Evolutionary conservation across 108 stramenopile genomes (phyloP), one percentile per base, ranked within the genome.

Genomic region (Nitzschia putrida): DNA sequence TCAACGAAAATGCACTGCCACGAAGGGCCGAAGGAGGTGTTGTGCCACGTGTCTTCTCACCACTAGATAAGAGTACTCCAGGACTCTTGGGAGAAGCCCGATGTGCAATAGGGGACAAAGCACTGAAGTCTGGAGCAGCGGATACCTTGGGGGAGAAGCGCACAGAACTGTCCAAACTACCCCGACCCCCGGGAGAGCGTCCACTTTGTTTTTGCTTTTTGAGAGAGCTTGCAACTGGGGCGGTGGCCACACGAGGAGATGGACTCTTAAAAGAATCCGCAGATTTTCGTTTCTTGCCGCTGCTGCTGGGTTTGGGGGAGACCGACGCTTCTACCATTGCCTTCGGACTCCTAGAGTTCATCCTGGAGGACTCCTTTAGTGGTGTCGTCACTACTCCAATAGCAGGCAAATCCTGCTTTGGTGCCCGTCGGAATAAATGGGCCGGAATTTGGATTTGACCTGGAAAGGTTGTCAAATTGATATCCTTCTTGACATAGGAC

Each of bases 401-500:
- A 34, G 4, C 29, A 34, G 29, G 4, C 29, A 34, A 34, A 4
- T 34, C 29, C 29, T 34, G 29, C 29, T 34, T 34, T 53, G 50
- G 52, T 45, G 16, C 55, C 41, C 53, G 59, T 39, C 58, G 66
- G 53, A 81, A 85, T 11, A 85, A 68, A 56, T 60, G 53, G 4
- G 53, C 76, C 37, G 94, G 94, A 21, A 95, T 50, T 9, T 65
- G 72, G 53, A 93, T 87, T 23, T 69, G 51, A 25, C 90, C 92
- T 10, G 94, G 91, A 66, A 88, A 90, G 13, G 83, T 68, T 39
- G 83, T 76, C 37, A 95, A 73, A 68, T 95, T 86, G 44, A 80
- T 81, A 76, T 95, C 94, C 49, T 84, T 92, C 69, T 95, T 95
- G 22, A 95, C 91, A 61, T 84, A 84, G 3, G 83, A 77, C 25